Evolutionary conservation across 148 eudicot genomes (phyloP).

Genomic region (Spergularia marina): DNA sequence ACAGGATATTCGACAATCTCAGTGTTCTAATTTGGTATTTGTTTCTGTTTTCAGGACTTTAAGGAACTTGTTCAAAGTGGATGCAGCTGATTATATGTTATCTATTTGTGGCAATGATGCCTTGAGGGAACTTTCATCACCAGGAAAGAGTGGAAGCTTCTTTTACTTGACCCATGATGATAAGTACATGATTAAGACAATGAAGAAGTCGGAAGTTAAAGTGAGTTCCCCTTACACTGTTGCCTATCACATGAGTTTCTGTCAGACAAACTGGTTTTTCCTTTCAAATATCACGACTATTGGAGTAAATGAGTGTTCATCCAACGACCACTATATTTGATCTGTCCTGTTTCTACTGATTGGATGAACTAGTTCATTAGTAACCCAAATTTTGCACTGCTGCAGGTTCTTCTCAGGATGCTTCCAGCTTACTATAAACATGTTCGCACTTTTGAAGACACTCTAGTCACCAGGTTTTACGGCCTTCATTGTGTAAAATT

Average conservation of each 20-base stretch:
- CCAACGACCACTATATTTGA: not conserved
- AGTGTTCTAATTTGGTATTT: not conserved
- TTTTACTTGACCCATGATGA: constrained; percentile 84
- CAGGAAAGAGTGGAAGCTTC: constrained; percentile 94
- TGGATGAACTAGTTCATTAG: not conserved
- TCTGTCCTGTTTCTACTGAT: not conserved
- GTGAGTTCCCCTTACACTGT: constrained; percentile 40
- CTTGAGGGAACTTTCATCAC: constrained; percentile 86
- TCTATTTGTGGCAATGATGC: constrained; percentile 87
- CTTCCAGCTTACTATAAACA: constrained; percentile 75
- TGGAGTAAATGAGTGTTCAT: not conserved
- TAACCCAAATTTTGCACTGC: constrained; percentile 9
- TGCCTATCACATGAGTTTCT: not conserved
- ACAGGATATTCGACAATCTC: not conserved
- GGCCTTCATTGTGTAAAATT: constrained; percentile 79
- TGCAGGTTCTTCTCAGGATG: constrained; percentile 72
- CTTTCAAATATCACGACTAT: not conserved
- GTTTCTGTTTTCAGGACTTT: constrained; percentile 50
- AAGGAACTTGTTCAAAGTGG: constrained; percentile 80
- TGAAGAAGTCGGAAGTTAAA: constrained; percentile 81
- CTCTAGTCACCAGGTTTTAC: constrained; percentile 59
- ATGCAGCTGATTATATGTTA: constrained; percentile 89
- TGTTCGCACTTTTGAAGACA: constrained; percentile 57
- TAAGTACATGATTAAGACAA: constrained; percentile 87
- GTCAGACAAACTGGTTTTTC: not conserved